Conservation (phyloP, 2,329 filamentous ascomycete genomes). For the Ophiostoma himal-ulmi region DNA sequence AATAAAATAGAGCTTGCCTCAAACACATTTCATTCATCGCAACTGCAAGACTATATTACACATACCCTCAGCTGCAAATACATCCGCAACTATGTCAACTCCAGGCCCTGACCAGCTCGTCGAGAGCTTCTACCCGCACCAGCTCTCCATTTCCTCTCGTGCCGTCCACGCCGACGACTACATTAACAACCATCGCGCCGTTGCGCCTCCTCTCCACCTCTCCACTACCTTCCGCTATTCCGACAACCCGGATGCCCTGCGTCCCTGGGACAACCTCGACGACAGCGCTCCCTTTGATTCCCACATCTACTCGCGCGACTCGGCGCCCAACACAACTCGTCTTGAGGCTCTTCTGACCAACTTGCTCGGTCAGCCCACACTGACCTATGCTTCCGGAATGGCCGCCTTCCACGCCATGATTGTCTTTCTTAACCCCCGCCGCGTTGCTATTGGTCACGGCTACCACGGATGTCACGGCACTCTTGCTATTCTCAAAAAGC, state of each 20-base stretch:
- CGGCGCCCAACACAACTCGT: conserved; percentile 73
- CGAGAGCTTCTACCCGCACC: conserved; percentile 32
- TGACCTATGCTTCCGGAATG: conserved; percentile 81
- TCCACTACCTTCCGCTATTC: conserved; percentile 87
- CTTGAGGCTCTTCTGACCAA: conserved; percentile 76
- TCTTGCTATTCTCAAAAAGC: conserved; percentile 63
- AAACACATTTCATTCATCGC: too few relatives aligned
- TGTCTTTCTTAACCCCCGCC: conserved; percentile 74
- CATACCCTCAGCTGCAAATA: neutral
- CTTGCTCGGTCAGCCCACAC: conserved; percentile 60
- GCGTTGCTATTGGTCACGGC: conserved; percentile 72
- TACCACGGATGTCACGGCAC: conserved; percentile 95
- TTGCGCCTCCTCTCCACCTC: conserved; percentile 84
- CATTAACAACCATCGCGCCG: conserved; percentile 67
- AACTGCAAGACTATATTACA: neutral
- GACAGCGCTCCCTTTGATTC: conserved; percentile 51
- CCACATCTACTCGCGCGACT: conserved; percentile 79
- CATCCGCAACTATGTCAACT: neutral
- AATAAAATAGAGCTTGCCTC: neutral
- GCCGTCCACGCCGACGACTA: conserved; percentile 78
- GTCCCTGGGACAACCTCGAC: conserved; percentile 46
- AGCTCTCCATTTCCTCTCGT: conserved; percentile 58
- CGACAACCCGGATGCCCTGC: conserved; percentile 61
- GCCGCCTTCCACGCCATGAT: conserved; percentile 84
- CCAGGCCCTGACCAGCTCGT: conserved; percentile 24